Percentiles rank a stretch among this genome's conserved stretches.
These are phyloP conservation scores for Persicaria maculosa DNA, from an alignment of 148 eudicot species.

Conservation along the genomic window DNA sequence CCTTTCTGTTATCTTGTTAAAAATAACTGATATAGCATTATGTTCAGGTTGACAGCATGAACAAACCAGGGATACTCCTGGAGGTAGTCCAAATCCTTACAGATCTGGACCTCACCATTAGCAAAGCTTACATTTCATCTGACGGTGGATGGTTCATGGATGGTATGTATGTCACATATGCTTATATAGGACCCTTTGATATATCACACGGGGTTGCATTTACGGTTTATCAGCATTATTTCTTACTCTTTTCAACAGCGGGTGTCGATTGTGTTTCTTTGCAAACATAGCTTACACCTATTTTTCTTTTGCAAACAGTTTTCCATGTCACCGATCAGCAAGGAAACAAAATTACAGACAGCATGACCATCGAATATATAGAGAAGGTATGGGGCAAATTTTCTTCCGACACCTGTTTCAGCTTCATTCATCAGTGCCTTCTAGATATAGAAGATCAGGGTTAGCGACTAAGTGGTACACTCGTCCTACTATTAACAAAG, in stretches of 20 bases:
- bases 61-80: conserved; percentile 76
- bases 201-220: neutral
- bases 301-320: conserved; percentile 29
- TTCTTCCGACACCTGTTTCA: neutral
- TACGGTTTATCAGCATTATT: neutral
- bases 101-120: conserved; percentile 67
- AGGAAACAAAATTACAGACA: conserved; percentile 63
- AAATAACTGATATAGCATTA: neutral
- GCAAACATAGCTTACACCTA: neutral
- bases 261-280: neutral
- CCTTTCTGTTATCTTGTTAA: conserved; percentile 1
- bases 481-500: neutral
- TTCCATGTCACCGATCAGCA: conserved; percentile 76
- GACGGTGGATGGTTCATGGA: conserved; percentile 99
- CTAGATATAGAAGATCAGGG: neutral
- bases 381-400: conserved; percentile 48
- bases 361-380: conserved; percentile 46
- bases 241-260: neutral
- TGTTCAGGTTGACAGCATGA: conserved; percentile 78
- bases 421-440: neutral
- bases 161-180: conserved; percentile 31
- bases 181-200: neutral
- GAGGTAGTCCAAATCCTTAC: conserved; percentile 81
- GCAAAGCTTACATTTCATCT: conserved; percentile 89
- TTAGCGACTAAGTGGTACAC: neutral